phyloP scores from a whole-genome alignment of 306 rosid genomes.

The Malus sylvestris region DNA sequence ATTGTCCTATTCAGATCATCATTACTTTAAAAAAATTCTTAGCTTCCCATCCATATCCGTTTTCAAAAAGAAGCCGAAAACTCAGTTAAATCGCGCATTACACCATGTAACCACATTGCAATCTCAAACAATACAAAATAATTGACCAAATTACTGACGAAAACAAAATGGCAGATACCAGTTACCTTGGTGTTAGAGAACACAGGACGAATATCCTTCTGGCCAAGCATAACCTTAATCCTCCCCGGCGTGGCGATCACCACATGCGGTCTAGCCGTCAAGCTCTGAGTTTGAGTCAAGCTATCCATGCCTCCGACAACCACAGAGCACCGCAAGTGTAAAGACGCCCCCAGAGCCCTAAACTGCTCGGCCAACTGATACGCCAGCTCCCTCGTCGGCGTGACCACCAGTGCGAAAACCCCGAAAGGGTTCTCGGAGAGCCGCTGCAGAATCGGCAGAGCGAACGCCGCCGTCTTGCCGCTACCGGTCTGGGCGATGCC shows the following conservation, averaged over 20 bases:
- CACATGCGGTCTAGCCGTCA: slow-evolving; percentile 63
- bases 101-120: background rate
- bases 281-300: slow-evolving; percentile 50
- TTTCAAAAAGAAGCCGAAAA: background rate
- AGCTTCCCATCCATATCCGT: background rate
- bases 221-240: slow-evolving; percentile 57
- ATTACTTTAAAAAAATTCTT: background rate
- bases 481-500: slow-evolving; percentile 84
- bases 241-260: slow-evolving; percentile 90
- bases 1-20: background rate
- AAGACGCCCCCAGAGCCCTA: slow-evolving; percentile 59
- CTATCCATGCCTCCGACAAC: slow-evolving; percentile 84
- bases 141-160: background rate
- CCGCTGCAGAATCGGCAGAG: slow-evolving; percentile 77
- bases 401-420: slow-evolving; percentile 65
- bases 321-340: slow-evolving; percentile 54
- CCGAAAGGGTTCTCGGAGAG: slow-evolving; percentile 61
- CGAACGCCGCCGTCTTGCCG: slow-evolving; percentile 94
- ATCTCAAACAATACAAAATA: background rate
- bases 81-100: background rate
- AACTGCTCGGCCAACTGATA: slow-evolving; percentile 80
- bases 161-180: background rate
- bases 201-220: slow-evolving; percentile 47
- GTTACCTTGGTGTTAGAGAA: slow-evolving; percentile 70
- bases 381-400: slow-evolving; percentile 85